Conservation (phyloP, 2,329 filamentous ascomycete species). For the Periconia macrospinosa region DNA sequence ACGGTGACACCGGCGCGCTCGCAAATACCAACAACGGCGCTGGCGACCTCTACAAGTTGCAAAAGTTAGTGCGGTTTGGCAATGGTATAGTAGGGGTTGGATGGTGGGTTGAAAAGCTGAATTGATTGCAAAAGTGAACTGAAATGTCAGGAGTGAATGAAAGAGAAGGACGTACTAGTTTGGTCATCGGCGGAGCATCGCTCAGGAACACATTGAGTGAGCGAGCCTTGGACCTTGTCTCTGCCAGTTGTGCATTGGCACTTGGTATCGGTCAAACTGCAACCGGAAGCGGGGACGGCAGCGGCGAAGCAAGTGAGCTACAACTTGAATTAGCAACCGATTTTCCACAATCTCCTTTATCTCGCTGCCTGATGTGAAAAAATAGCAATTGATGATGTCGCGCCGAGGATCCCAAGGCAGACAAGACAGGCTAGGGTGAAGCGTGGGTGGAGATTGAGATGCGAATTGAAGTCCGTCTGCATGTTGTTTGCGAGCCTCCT, state of each 20-base stretch:
- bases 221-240: slow-evolving; percentile 40
- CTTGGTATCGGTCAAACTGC: slow-evolving; percentile 48
- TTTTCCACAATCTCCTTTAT: background rate
- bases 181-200: slow-evolving; percentile 43
- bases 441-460: too few species aligned
- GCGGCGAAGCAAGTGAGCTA: slow-evolving; percentile 52
- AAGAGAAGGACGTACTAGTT: slow-evolving; percentile 37
- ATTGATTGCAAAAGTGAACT: background rate
- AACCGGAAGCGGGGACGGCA: slow-evolving; percentile 53
- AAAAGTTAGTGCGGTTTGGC: background rate
- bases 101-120: background rate
- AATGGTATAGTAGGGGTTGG: background rate
- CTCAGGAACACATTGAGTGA: slow-evolving; percentile 44
- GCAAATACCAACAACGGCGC: slow-evolving; percentile 33
- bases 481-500: too few species aligned
- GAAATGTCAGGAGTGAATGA: background rate
- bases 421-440: too few species aligned
- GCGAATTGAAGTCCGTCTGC: too few species aligned
- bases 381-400: too few species aligned
- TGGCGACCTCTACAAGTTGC: slow-evolving; percentile 16
- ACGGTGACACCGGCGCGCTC: slow-evolving; percentile 26
- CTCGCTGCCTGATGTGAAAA: too few species aligned
- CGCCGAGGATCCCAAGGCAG: too few species aligned
- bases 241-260: slow-evolving; percentile 56
- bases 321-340: background rate